Conservation (phyloP, 352 stramenopile species). For the Peronospora destructor region DNA sequence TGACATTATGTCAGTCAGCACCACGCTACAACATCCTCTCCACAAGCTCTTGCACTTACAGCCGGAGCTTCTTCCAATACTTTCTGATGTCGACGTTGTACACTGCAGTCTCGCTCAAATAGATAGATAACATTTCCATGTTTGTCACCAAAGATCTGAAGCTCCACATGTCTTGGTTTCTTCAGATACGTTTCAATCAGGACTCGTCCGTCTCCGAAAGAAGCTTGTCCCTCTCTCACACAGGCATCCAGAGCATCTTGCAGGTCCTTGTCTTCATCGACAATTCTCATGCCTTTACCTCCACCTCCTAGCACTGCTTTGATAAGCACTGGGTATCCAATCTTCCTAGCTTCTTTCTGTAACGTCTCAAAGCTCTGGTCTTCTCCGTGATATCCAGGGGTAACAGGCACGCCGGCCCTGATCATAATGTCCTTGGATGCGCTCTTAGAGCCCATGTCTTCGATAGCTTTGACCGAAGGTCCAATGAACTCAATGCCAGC, state of each 20-base stretch:
- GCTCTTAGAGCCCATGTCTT: slow-evolving; percentile 90
- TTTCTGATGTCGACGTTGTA: slow-evolving; percentile 91
- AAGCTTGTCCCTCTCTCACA: slow-evolving; percentile 76
- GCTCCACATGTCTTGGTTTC: slow-evolving; percentile 88
- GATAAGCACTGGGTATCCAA: slow-evolving; percentile 90
- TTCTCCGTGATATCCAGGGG: slow-evolving; percentile 87
- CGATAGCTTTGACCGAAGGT: slow-evolving; percentile 78
- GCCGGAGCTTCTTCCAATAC: slow-evolving; percentile 91
- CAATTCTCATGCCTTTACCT: slow-evolving; percentile 90
- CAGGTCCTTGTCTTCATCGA: slow-evolving; percentile 78
- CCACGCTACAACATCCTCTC: background rate
- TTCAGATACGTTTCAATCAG: slow-evolving; percentile 89
- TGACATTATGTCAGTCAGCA: background rate
- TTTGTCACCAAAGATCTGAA: slow-evolving; percentile 91
- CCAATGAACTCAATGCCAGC: slow-evolving; percentile 88
- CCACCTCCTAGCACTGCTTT: slow-evolving; percentile 89
- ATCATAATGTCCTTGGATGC: slow-evolving; percentile 90
- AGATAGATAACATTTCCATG: slow-evolving; percentile 86
- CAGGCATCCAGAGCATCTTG: slow-evolving; percentile 78
- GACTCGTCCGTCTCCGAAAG: slow-evolving; percentile 87
- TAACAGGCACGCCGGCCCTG: slow-evolving; percentile 77
- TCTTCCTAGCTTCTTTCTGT: slow-evolving; percentile 66
- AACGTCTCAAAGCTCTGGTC: slow-evolving; percentile 81
- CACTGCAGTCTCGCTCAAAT: slow-evolving; percentile 88
- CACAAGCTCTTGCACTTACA: slow-evolving; percentile 31